Percentiles rank a stretch among this genome's conserved stretches.
These are phyloP conservation scores for Nannizzia gypsea DNA, from an alignment of 2,329 filamentous ascomycete genomes.

Conservation along the genomic window DNA sequence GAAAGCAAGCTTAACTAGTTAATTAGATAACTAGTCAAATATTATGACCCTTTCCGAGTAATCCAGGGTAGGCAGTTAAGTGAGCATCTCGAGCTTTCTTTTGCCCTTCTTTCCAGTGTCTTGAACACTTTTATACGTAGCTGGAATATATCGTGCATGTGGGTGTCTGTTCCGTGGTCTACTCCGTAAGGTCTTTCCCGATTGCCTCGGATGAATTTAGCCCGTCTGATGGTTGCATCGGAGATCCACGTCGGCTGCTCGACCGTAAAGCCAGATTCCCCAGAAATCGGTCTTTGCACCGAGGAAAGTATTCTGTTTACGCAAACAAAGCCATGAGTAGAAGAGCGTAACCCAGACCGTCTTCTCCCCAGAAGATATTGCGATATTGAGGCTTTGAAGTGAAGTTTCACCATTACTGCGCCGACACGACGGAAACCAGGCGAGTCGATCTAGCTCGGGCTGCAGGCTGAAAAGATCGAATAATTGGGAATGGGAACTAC, in stretches of 20 bases:
- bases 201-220: background rate
- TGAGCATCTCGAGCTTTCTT: no score
- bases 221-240: background rate
- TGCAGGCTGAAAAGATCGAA: no score
- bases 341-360: background rate
- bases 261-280: background rate
- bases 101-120: no score
- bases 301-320: background rate
- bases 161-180: background rate
- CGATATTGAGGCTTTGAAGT: background rate
- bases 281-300: no score
- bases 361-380: background rate
- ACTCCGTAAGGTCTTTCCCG: no score
- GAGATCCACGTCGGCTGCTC: background rate
- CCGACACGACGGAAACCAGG: background rate
- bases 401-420: background rate
- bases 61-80: no score
- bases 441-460: no score
- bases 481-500: background rate
- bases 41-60: no score
- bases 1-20: background rate
- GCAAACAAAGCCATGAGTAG: background rate
- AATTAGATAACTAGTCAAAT: no score
- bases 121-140: no score
- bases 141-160: background rate